These are phyloP conservation scores for Fusarium kyushuense DNA, from an alignment of 2,329 filamentous ascomycete genomes.

Conservation along the genomic window DNA sequence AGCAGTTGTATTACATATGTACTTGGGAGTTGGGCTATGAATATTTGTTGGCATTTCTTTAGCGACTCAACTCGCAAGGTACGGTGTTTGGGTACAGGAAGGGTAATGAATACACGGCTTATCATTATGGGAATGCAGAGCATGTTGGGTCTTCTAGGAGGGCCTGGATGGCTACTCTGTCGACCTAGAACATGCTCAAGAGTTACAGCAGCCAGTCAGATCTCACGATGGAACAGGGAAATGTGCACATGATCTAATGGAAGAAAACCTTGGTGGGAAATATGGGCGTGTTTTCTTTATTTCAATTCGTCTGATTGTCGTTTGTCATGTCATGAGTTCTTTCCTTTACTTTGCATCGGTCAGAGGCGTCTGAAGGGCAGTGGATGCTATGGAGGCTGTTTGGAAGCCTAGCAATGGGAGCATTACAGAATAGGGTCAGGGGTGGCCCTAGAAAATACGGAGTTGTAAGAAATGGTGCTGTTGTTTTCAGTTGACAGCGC, in stretches of 20 bases:
- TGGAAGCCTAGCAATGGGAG: constrained; percentile 18
- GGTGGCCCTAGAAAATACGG: constrained; percentile 34
- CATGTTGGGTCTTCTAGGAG: background rate
- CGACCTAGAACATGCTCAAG: background rate
- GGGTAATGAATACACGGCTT: constrained; percentile 28
- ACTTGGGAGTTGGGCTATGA: constrained; percentile 31
- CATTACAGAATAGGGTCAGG: constrained; percentile 22
- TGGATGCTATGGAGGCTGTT: constrained; percentile 15
- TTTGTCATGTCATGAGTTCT: constrained; percentile 34
- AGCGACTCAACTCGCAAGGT: constrained; percentile 19
- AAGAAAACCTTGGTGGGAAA: constrained; percentile 36
- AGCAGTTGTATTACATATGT: constrained; percentile 20
- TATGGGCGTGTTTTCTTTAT: constrained; percentile 9
- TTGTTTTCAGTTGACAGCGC: constrained; percentile 26
- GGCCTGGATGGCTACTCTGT: background rate
- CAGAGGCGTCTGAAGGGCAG: constrained; percentile 38
- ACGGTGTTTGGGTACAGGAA: constrained; percentile 17
- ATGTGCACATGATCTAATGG: constrained; percentile 35
- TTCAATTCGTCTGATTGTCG: constrained; percentile 40
- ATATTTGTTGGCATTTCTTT: constrained; percentile 23
- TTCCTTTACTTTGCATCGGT: constrained; percentile 29
- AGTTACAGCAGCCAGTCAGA: constrained; percentile 35
- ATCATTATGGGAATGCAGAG: constrained; percentile 17
- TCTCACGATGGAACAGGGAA: constrained; percentile 36
- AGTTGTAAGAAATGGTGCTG: constrained; percentile 31